phyloP scores from a whole-genome alignment of 495 filamentous ascomycete genomes.

The Xanthoparmelia taractica region DNA sequence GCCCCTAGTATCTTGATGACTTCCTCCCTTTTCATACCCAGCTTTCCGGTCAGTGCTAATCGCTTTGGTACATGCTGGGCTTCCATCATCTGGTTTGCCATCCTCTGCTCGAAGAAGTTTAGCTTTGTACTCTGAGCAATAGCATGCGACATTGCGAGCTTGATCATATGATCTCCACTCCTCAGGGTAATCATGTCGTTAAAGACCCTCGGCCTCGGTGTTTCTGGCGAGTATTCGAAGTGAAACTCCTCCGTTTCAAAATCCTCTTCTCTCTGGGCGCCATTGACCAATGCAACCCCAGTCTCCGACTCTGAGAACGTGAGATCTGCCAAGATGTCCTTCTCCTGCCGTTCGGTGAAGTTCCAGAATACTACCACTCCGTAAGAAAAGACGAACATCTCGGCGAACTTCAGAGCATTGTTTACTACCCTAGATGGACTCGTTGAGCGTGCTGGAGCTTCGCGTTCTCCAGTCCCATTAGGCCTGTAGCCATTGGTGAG shows the following conservation, averaged over 20 bases:
- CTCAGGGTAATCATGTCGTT: slow-evolving; percentile 99
- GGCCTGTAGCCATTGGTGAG: slow-evolving; percentile 16
- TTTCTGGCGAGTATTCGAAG: slow-evolving; percentile 81
- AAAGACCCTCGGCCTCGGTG: slow-evolving; percentile 81
- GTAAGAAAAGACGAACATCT: slow-evolving; percentile 98
- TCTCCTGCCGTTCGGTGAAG: slow-evolving; percentile 90
- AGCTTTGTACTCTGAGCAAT: slow-evolving; percentile 97
- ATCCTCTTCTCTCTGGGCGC: slow-evolving; percentile 70
- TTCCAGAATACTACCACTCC: slow-evolving; percentile 99
- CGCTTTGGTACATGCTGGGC: slow-evolving; percentile 86
- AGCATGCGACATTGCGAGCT: slow-evolving; percentile 91
- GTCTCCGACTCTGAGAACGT: slow-evolving; percentile 69
- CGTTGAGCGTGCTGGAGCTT: slow-evolving; percentile 25
- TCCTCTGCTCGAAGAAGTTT: slow-evolving; percentile 92
- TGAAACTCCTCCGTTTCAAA: slow-evolving; percentile 99
- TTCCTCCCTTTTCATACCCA: slow-evolving; percentile 88
- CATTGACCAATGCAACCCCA: slow-evolving; percentile 55
- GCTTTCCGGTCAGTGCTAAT: slow-evolving; percentile 77
- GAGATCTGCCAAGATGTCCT: slow-evolving; percentile 90
- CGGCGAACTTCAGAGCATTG: slow-evolving; percentile 67
- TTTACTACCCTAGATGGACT: slow-evolving; percentile 48
- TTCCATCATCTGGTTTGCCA: slow-evolving; percentile 87
- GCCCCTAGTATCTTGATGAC: slow-evolving; percentile 85
- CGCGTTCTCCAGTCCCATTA: slow-evolving; percentile 14
- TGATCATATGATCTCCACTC: slow-evolving; percentile 97